Evolutionary conservation across 129 eudicot genomes (phyloP), one percentile per base, ranked within the genome.

Genomic region (Gnaphalium uliginosum): DNA sequence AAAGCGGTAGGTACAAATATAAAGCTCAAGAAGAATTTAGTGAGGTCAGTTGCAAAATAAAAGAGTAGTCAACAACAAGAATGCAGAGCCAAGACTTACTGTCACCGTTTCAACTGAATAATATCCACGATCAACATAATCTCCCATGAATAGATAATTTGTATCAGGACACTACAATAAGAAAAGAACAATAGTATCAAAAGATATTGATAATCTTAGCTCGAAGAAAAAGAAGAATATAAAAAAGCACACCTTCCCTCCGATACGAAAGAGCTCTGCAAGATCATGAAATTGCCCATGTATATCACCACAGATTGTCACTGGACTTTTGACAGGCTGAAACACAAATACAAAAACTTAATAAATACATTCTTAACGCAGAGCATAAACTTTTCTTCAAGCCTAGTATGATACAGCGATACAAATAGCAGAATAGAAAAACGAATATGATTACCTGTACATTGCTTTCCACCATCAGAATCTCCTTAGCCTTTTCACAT

Each of bases 201-300:
- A 27, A 62, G 48, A 75, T 43, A 9, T 30, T 21, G 13, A 59
- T 1, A 63, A 1, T 25, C 8, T 18, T 58, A 35, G 17, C 25
- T 2, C 11, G 26, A 8, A 32, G 18, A 1, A 19, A 22, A 56
- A 65, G 23, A 24, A 43, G 2, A 21, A 32, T 25, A 26, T 30
- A 43, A 50, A 21, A 68, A 21, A 26, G 13, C 4, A 29, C 73
- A 92, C 97, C 96, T 87, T 92, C 61, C 97, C 97, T 71, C 97
- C 97, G 43, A 92, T 92, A 61, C 96, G 86, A 70, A 92, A 92
- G 26, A 92, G 93, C 85, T 92, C 97, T 6, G 97, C 97, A 48
- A 92, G 97, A 87, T 92, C 97, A 83, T 92, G 97, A 59, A 92
- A 92, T 78, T 92, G 97, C 26, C 97, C 97, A 76, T 92, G 97